Evolutionary conservation across 1,284 basidiomycete genomes (phyloP).

Genomic region (Sporisorium iseilematis-ciliati): DNA sequence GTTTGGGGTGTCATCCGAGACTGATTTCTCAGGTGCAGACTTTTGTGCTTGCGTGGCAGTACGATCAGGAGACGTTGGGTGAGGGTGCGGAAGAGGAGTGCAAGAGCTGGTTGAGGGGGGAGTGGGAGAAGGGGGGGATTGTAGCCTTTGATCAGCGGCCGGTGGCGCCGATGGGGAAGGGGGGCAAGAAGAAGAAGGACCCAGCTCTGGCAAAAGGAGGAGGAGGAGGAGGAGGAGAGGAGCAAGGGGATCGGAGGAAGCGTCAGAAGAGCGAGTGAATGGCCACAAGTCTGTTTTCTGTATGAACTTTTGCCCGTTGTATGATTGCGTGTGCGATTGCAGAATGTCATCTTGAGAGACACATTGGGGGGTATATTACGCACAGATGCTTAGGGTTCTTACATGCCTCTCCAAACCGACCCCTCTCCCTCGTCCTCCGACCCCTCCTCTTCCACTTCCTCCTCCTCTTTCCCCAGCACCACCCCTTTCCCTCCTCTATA

Average conservation of each 20-base stretch:
- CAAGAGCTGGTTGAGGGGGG: slow-evolving; percentile 44
- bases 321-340: background rate
- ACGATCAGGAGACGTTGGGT: slow-evolving; percentile 17
- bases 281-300: background rate
- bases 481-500: background rate
- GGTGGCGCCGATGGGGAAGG: slow-evolving; percentile 19
- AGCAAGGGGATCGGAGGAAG: slow-evolving; percentile 28
- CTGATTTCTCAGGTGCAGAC: slow-evolving; percentile 57
- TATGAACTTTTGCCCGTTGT: background rate
- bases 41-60: slow-evolving; percentile 61
- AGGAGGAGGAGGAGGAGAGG: background rate
- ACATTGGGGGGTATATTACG: slow-evolving; percentile 21
- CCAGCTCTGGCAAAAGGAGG: too few relatives aligned
- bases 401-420: slow-evolving; percentile 51
- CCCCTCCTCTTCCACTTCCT: background rate
- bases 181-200: slow-evolving; percentile 30
- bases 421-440: slow-evolving; percentile 4
- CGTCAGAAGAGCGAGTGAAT: slow-evolving; percentile 54
- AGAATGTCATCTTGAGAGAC: too few relatives aligned
- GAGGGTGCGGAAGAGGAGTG: slow-evolving; percentile 29
- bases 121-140: slow-evolving; percentile 60
- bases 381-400: background rate
- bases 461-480: slow-evolving; percentile 22
- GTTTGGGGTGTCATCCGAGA: slow-evolving; percentile 45
- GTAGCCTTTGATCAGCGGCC: slow-evolving; percentile 54